phyloP scores from a whole-genome alignment of 2,329 filamentous ascomycete genomes.

The Colletotrichum eleusines region DNA sequence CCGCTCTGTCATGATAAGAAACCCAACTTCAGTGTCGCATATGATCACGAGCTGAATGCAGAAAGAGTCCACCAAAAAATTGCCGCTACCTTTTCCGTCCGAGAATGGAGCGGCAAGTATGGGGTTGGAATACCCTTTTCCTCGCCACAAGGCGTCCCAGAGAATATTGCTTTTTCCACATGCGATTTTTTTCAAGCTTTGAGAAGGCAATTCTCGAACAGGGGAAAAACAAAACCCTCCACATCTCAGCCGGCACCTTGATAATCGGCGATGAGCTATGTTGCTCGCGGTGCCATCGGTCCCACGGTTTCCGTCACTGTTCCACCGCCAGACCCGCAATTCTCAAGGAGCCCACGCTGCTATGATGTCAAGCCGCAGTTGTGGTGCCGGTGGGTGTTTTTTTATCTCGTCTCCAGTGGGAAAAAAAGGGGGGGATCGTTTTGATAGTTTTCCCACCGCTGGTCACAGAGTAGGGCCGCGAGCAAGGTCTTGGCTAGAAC shows the following conservation, averaged over 20 bases:
- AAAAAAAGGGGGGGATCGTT: neutral
- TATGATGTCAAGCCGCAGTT: conserved; percentile 37
- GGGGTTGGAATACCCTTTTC: neutral
- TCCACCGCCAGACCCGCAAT: conserved; percentile 33
- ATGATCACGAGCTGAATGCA: neutral
- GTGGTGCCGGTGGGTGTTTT: neutral
- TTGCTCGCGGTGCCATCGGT: conserved; percentile 15
- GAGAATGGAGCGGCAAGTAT: neutral
- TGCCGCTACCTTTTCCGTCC: neutral
- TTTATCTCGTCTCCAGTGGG: neutral
- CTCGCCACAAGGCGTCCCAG: neutral
- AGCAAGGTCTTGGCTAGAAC: conserved; percentile 11
- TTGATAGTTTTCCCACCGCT: neutral
- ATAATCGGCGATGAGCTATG: conserved; percentile 22
- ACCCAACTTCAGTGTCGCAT: neutral
- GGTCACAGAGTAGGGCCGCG: neutral
- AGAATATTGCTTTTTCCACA: neutral
- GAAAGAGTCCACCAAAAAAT: too few relatives aligned
- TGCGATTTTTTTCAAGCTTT: neutral
- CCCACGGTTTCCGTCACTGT: conserved; percentile 39
- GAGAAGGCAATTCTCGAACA: neutral
- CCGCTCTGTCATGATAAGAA: neutral
- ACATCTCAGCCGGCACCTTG: neutral
- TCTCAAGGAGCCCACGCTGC: neutral
- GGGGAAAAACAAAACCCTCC: neutral